Conservation (phyloP, 1,284 basidiomycete species). For the Austroboletus niveus region DNA sequence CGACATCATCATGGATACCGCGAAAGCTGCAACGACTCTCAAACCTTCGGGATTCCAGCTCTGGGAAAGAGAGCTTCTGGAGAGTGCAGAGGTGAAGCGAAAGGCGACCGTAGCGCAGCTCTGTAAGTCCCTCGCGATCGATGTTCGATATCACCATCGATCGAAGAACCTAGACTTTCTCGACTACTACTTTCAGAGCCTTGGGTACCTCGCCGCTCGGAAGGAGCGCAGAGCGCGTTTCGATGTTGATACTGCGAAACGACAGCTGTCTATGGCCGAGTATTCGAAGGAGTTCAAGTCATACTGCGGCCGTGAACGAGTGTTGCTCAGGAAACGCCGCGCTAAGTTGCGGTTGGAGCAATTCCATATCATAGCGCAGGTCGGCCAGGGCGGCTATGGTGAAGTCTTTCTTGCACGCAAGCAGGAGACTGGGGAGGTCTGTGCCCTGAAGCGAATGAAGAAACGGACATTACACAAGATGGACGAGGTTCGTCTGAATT, state of each 20-base stretch:
- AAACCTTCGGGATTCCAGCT: constrained; percentile 57
- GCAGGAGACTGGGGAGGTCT: constrained; percentile 90
- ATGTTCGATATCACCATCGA: constrained; percentile 10
- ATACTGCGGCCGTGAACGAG: constrained; percentile 90
- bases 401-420: constrained; percentile 93
- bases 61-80: constrained; percentile 84
- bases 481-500: constrained; percentile 72
- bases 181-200: constrained; percentile 91
- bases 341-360: constrained; percentile 87
- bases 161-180: constrained; percentile 68
- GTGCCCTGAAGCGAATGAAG: constrained; percentile 94
- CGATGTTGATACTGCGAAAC: constrained; percentile 75
- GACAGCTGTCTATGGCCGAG: constrained; percentile 62
- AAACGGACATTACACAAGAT: constrained; percentile 93
- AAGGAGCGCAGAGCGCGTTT: constrained; percentile 82
- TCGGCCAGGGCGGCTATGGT: constrained; percentile 96
- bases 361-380: constrained; percentile 95
- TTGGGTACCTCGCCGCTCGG: constrained; percentile 83
- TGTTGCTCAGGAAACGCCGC: constrained; percentile 82
- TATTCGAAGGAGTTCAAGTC: constrained; percentile 83
- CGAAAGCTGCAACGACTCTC: constrained; percentile 50
- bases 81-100: constrained; percentile 82
- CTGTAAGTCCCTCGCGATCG: constrained; percentile 68
- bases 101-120: constrained; percentile 96
- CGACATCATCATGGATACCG: constrained; percentile 66